Evolutionary conservation across 2,329 filamentous ascomycete genomes (phyloP), one percentile per base, ranked within the genome.

Genomic region (Diaporthe amygdali): DNA sequence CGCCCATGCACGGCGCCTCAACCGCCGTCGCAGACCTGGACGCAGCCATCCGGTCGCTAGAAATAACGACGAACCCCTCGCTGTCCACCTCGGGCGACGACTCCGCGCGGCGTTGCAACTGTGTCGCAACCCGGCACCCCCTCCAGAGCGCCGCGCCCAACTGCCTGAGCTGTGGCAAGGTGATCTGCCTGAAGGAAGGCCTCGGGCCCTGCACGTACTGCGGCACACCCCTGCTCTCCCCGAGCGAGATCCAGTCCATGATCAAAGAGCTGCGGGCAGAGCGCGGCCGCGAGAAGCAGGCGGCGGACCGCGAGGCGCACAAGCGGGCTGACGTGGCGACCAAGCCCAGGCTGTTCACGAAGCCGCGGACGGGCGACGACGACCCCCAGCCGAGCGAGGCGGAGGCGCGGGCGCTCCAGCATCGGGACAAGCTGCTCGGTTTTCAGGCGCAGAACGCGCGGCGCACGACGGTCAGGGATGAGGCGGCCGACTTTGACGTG

Each of bases 171-270:
- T 99, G 96, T 77, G 96, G 96, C 71, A 98, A 98, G 80, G 94
- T 99, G 15, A 92, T 98, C 68, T 99, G 96, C 80, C 90, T 97
- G 30, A 95, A 96, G 77, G 95, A 99, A 81, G 96, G 96, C 0
- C 86, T 98, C 0, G 96, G 96, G 0, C 96, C 96, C 0, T 99
- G 96, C 81, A 98, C 96, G 0, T 98, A 94, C 78, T 99, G 96
- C 83, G 91, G 91, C 0, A 86, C 88, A 0, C 90, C 94, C 0
- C 84, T 99, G 0, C 84, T 99, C 9, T 91, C 88, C 37, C 80
- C 89, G 0, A 83, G 88, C 4, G 95, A 98, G 68, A 90, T 97
- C 12, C 92, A 97, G 77, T 90, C 89, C 41, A 97, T 99, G 90
- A 93, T 98, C 61, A 88, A 89, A 32, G 92, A 96, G 76, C 86